Percentiles rank a stretch among this genome's conserved stretches.
These are phyloP conservation scores for Starmerella sp. DNA, from an alignment of 805 yeast species.

Conservation along the genomic window DNA sequence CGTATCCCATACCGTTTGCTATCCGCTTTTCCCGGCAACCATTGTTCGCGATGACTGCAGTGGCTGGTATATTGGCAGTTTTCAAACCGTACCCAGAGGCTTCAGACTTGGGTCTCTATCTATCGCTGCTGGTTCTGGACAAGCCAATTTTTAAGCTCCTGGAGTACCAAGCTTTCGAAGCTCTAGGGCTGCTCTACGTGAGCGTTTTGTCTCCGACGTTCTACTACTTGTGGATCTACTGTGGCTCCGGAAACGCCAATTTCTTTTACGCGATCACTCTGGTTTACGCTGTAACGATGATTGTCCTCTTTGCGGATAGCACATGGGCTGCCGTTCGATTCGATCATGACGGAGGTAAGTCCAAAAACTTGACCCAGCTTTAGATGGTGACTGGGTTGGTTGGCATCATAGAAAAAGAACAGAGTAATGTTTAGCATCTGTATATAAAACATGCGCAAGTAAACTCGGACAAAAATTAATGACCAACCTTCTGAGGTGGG, in stretches of 20 bases:
- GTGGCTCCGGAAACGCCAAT: slow-evolving; percentile 92
- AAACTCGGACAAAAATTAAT: too few species aligned
- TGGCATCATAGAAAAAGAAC: too few species aligned
- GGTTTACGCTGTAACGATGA: slow-evolving; percentile 61
- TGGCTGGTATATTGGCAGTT: slow-evolving; percentile 45
- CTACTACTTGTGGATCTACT: slow-evolving; percentile 85
- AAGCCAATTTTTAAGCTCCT: slow-evolving; percentile 34
- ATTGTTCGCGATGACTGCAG: slow-evolving; percentile 41
- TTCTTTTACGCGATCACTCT: slow-evolving; percentile 91
- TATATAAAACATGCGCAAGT: too few species aligned
- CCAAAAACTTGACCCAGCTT: slow-evolving; percentile 17
- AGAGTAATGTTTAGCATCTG: too few species aligned
- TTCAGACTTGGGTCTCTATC: slow-evolving; percentile 56
- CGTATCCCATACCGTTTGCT: slow-evolving; percentile 64
- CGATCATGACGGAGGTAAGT: slow-evolving; percentile 45
- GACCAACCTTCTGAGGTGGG: too few species aligned
- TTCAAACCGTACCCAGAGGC: slow-evolving; percentile 79
- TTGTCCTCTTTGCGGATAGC: slow-evolving; percentile 59
- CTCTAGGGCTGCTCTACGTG: slow-evolving; percentile 44
- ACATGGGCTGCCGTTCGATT: slow-evolving; percentile 65
- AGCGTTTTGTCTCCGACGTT: slow-evolving; percentile 68
- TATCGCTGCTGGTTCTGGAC: slow-evolving; percentile 40
- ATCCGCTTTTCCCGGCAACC: slow-evolving; percentile 52
- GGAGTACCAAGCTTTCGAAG: slow-evolving; percentile 39
- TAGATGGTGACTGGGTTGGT: background rate